Evolutionary conservation across 129 eudicot species (phyloP).

Genomic region (Lactuca saligna): DNA sequence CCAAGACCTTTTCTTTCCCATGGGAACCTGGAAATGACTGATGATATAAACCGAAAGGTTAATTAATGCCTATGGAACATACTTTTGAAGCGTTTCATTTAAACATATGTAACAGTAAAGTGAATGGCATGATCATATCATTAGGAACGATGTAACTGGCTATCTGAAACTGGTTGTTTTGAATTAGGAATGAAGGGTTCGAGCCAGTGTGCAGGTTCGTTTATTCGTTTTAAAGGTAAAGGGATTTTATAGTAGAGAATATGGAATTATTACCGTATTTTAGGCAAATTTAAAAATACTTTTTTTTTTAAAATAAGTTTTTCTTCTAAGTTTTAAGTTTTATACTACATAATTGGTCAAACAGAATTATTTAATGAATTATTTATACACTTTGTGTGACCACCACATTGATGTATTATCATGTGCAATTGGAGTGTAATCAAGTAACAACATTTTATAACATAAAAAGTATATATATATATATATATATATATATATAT

Average conservation of each 20-base stretch:
- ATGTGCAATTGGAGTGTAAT: slow-evolving; percentile 33
- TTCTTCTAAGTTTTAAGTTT: not conserved
- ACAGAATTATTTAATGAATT: not conserved
- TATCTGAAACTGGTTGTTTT: slow-evolving; percentile 6
- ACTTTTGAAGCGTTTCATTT: slow-evolving; percentile 7
- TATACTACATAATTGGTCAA: slow-evolving; percentile 11
- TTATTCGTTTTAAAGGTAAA: not conserved
- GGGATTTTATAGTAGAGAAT: not conserved
- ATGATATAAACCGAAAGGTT: slow-evolving; percentile 2
- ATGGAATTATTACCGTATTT: too few relatives aligned
- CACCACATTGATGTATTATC: slow-evolving; percentile 35
- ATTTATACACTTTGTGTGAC: slow-evolving; percentile 37
- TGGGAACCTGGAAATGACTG: not conserved
- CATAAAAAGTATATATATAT: slow-evolving; percentile 6
- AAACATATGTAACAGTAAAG: slow-evolving; percentile 8
- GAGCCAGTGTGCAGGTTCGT: not conserved
- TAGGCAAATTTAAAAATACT: too few relatives aligned
- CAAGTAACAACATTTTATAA: slow-evolving; percentile 26
- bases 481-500: too few relatives aligned
- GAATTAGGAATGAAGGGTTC: not conserved
- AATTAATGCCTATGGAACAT: slow-evolving; percentile 15
- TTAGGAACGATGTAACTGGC: not conserved
- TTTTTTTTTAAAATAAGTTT: too few relatives aligned
- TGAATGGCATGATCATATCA: not conserved
- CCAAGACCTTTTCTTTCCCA: slow-evolving; percentile 76